Conservation (phyloP, 1,139 yeast species). For the Blastobotrys capitulatus region DNA sequence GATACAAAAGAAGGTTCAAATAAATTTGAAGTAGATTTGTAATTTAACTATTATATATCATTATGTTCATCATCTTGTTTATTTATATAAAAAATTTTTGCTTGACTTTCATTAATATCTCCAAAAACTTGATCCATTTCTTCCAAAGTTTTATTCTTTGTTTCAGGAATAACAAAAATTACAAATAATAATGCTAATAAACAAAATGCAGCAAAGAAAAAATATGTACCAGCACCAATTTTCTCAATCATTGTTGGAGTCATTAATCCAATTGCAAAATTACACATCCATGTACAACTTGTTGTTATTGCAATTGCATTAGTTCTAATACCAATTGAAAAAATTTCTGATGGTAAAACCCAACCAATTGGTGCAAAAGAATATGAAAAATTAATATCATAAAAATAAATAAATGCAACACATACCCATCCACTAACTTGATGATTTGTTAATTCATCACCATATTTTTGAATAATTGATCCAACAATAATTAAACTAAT, state of each 20-base stretch:
- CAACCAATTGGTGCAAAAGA: constrained; percentile 80
- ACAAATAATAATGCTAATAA: constrained; percentile 13
- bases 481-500: constrained; percentile 36
- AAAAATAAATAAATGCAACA: constrained; percentile 63
- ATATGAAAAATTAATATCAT: constrained; percentile 68
- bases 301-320: constrained; percentile 63
- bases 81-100: constrained; percentile 25
- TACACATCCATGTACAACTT: constrained; percentile 77
- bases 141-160: constrained; percentile 51
- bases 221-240: constrained; percentile 42
- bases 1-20: not conserved
- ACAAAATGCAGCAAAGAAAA: constrained; percentile 39
- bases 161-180: constrained; percentile 44
- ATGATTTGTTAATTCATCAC: constrained; percentile 16
- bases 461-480: constrained; percentile 28
- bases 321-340: constrained; percentile 66
- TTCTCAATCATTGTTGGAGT: constrained; percentile 36
- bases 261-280: constrained; percentile 53
- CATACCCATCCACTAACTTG: constrained; percentile 32
- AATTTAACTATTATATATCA: not conserved
- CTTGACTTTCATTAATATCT: constrained; percentile 21
- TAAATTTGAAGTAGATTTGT: no score
- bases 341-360: constrained; percentile 73
- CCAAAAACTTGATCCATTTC: constrained; percentile 44
- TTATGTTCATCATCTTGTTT: constrained; percentile 1